A percentile compares a stretch with the other conserved stretches of the same genome.
Conservation (phyloP, 2,329 filamentous ascomycete genomes). For the Alternaria atra region DNA sequence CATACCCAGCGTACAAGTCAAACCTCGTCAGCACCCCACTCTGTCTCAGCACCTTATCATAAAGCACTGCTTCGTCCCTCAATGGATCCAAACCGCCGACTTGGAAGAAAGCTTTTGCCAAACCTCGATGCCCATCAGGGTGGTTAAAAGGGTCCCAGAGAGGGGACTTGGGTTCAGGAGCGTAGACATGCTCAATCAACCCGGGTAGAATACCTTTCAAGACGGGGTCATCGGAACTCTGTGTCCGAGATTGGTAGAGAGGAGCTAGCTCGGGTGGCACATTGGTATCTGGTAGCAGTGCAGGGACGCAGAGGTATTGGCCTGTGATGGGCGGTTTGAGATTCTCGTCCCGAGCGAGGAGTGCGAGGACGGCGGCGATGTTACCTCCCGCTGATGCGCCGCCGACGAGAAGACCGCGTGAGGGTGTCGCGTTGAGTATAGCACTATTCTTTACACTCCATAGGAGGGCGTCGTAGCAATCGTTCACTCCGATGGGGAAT, state of each 20-base stretch:
- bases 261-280: conserved; percentile 53
- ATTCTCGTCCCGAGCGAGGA: conserved; percentile 54
- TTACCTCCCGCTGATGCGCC: conserved; percentile 64
- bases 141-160: conserved; percentile 47
- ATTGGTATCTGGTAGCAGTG: conserved; percentile 52
- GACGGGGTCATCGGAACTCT: conserved; percentile 34
- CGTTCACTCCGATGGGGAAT: conserved; percentile 60
- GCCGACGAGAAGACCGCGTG: conserved; percentile 60
- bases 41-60: conserved; percentile 54
- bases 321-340: conserved; percentile 57
- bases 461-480: conserved; percentile 57
- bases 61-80: conserved; percentile 60
- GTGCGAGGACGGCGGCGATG: conserved; percentile 59
- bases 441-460: conserved; percentile 51
- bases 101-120: conserved; percentile 59
- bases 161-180: conserved; percentile 37
- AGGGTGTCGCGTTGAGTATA: conserved; percentile 52
- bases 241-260: conserved; percentile 53
- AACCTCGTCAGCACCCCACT: conserved; percentile 52
- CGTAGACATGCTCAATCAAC: conserved; percentile 32
- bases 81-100: conserved; percentile 60
- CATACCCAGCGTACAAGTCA: conserved; percentile 54
- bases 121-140: conserved; percentile 49
- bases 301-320: conserved; percentile 58
- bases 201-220: conserved; percentile 24